Base-by-base conservation (phyloP, 495 filamentous ascomycete species). In the Neurospora tetraspora region DNA sequence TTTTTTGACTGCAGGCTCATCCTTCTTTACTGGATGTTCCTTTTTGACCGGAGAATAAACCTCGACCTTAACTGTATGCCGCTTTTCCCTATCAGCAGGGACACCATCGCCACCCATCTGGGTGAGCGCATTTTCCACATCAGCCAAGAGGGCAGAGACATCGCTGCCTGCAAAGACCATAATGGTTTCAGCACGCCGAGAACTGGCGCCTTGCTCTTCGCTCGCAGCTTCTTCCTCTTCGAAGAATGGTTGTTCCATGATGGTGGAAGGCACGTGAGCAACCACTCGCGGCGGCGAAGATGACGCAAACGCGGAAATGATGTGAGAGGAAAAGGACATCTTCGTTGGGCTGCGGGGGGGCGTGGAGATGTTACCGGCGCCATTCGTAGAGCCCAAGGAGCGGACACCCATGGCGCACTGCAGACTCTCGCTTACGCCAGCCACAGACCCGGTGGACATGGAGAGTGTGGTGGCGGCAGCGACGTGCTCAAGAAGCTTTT, bases 401-500 rank as follows among this genome's bases (percentile, higher is more conserved):
- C 78, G 80, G 43, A 81, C 77, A 31, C 82, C 79, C 74, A 84
- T 82, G 65, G 79, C 80, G 42, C 78, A 77, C 71, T 85, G 83
- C 70, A 85, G 76, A 71, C 76, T 80, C 37, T 84, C 83, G 74
- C 80, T 84, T 34, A 78, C 74, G 27, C 79, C 77, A 27, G 75
- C 74, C 4, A 81, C 74, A n/a, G 78, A 75, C n/a, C 75, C 79
- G 1, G 75, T 72, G 37, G 78, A 40, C 8, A 75, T 27, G 9
- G 72, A 68, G n/a, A 86, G 81, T 8, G 82, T 85, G 70, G 80
- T 78, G 11, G 89, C 89, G 34, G 90, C 90, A 47, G 90, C 89
- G 42, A 91, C 85, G 77, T 93, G 91, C 78, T 93, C 91, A 4
- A 93, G 85, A 4, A 93, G 84, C 83, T 92, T 93, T 77, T 93